These are phyloP conservation scores for Cardiospermum halicacabum DNA, from an alignment of 345 rosid species.

Conservation along the genomic window DNA sequence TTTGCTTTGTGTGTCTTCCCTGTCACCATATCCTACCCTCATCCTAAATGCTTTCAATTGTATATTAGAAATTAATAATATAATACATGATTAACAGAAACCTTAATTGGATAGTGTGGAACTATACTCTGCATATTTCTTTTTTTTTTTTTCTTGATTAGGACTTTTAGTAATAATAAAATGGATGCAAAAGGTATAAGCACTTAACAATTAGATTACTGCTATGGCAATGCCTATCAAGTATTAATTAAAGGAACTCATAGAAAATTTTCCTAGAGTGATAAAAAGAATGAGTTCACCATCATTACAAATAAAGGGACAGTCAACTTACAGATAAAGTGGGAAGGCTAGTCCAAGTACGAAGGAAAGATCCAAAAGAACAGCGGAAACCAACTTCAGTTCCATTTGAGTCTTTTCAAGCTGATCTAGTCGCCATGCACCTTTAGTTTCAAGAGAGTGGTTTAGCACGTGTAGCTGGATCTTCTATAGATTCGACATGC, in stretches of 20 bases:
- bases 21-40: background rate
- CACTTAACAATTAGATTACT: background rate
- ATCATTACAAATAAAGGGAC: background rate
- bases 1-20: background rate
- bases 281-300: background rate
- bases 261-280: background rate
- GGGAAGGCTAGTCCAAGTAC: background rate
- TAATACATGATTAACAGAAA: background rate
- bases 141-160: background rate
- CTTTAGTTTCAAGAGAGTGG: constrained; percentile 34
- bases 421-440: constrained; percentile 10
- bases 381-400: background rate
- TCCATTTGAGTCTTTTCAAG: constrained; percentile 4
- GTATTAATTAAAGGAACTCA: background rate
- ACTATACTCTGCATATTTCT: background rate
- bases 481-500: constrained; percentile 60
- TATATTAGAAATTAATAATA: background rate
- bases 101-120: background rate
- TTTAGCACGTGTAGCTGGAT: constrained; percentile 61
- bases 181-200: background rate
- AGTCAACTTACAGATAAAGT: background rate
- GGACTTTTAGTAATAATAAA: background rate
- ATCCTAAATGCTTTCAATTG: constrained; percentile 2
- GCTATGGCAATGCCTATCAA: background rate
- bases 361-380: background rate